Evolutionary conservation across 257 asterid genomes (phyloP).

Genomic region (Forsythia viridissima): DNA sequence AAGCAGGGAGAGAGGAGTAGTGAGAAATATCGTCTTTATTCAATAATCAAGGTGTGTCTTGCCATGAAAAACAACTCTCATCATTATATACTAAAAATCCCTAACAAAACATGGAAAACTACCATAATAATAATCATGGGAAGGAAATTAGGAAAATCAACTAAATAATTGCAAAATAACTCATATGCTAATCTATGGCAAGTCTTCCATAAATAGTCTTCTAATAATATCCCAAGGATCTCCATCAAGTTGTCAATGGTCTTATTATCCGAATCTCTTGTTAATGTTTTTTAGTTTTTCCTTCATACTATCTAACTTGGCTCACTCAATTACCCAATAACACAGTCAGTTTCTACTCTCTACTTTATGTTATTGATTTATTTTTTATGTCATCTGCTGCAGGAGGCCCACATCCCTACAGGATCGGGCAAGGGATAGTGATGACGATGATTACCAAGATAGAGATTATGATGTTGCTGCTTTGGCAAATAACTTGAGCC

Average conservation of each 20-base stretch:
- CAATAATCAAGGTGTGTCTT: background rate
- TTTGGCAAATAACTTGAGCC: conserved; percentile 88
- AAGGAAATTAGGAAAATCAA: background rate
- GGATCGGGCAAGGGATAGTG: conserved; percentile 84
- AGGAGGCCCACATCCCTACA: conserved; percentile 93
- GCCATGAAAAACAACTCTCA: background rate
- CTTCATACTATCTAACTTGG: background rate
- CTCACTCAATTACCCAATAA: background rate
- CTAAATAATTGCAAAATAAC: background rate
- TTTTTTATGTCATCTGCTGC: conserved; percentile 28
- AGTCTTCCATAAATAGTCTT: background rate
- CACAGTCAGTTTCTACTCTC: background rate
- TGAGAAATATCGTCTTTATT: background rate
- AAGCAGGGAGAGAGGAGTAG: background rate
- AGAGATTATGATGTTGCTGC: conserved; percentile 97
- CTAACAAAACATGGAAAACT: background rate
- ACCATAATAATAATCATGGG: background rate
- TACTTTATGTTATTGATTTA: conserved; percentile 12
- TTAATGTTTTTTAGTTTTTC: background rate
- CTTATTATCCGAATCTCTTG: background rate
- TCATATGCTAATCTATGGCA: background rate
- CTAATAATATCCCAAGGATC: background rate
- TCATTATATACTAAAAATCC: background rate
- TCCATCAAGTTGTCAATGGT: background rate
- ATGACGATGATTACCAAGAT: conserved; percentile 96